Conservation (phyloP, 129 eudicot species). For the Helianthus tuberosus region DNA sequence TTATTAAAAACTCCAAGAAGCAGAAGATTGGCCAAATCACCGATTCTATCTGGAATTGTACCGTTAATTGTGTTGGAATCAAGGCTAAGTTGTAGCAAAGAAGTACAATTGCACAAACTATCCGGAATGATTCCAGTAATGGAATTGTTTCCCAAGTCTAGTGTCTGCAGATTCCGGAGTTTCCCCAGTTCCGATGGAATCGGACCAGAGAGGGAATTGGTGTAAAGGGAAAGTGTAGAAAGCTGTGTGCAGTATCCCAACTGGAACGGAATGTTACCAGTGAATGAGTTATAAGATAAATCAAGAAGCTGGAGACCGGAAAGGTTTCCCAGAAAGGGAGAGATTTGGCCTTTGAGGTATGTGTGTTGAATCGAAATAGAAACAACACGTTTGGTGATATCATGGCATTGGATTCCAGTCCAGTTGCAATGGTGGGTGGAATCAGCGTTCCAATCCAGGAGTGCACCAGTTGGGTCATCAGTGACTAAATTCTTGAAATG, state of each 20-base stretch:
- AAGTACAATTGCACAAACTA: conserved; percentile 57
- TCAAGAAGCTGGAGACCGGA: conserved; percentile 81
- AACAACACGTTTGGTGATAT: conserved; percentile 38
- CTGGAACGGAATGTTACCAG: conserved; percentile 66
- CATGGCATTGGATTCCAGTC: conserved; percentile 73
- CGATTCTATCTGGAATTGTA: conserved; percentile 55
- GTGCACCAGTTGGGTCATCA: conserved; percentile 62
- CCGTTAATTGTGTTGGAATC: conserved; percentile 61
- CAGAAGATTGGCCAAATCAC: conserved; percentile 54
- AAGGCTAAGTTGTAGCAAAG: conserved; percentile 44
- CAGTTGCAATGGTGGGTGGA: conserved; percentile 79
- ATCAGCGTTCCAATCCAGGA: conserved; percentile 55
- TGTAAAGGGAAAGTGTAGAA: conserved; percentile 36
- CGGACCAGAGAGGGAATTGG: conserved; percentile 60
- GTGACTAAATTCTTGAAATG: conserved; percentile 56
- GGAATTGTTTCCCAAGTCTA: conserved; percentile 58
- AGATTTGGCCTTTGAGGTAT: conserved; percentile 62
- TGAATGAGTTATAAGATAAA: conserved; percentile 60
- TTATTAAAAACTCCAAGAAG: conserved; percentile 51
- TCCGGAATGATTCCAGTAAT: conserved; percentile 59
- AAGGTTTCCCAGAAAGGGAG: conserved; percentile 76
- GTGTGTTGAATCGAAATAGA: conserved; percentile 52
- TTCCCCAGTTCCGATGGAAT: conserved; percentile 67
- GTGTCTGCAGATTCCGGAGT: conserved; percentile 36
- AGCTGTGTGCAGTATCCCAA: conserved; percentile 61